Evolutionary conservation across 441 rosid species (phyloP).

Genomic region (Francoa sonchifolia): DNA sequence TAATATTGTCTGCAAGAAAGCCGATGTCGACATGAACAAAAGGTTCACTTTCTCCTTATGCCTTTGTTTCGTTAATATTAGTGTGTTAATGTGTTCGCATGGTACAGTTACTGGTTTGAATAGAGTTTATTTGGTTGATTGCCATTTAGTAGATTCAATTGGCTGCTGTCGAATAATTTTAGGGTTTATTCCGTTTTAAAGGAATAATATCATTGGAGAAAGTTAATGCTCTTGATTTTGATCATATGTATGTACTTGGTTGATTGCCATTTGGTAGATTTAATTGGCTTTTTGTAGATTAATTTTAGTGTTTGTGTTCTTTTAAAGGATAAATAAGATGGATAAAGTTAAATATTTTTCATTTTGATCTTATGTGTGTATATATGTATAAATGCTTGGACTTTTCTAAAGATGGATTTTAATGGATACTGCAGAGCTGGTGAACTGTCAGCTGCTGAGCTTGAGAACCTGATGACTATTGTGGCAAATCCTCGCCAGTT

Average conservation of each 20-base stretch:
- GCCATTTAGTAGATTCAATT: too few species aligned
- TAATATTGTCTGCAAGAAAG: slow-evolving; percentile 22
- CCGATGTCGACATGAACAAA: slow-evolving; percentile 22
- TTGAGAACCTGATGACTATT: slow-evolving; percentile 18
- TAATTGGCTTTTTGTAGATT: too few species aligned
- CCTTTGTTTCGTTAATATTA: background rate
- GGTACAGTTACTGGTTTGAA: background rate
- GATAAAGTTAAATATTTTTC: too few species aligned
- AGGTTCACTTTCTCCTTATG: slow-evolving; percentile 7
- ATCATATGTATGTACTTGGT: too few species aligned
- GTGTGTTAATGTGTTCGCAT: background rate
- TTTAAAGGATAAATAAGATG: too few species aligned
- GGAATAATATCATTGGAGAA: too few species aligned
- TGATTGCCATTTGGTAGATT: too few species aligned
- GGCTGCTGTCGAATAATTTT: too few species aligned
- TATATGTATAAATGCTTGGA: background rate
- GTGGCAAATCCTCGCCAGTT: slow-evolving; percentile 22
- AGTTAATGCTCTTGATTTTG: too few species aligned
- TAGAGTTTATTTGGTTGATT: background rate
- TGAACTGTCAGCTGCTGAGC: slow-evolving; percentile 20
- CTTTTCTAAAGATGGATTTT: background rate
- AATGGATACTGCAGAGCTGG: slow-evolving; percentile 11
- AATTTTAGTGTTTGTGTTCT: too few species aligned
- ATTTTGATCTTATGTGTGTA: too few species aligned
- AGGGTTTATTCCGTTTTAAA: too few species aligned